A percentile compares a stretch with the other conserved stretches of the same genome.
phyloP scores from a whole-genome alignment of 129 eudicot species.

The Flaveria ramosissima region DNA sequence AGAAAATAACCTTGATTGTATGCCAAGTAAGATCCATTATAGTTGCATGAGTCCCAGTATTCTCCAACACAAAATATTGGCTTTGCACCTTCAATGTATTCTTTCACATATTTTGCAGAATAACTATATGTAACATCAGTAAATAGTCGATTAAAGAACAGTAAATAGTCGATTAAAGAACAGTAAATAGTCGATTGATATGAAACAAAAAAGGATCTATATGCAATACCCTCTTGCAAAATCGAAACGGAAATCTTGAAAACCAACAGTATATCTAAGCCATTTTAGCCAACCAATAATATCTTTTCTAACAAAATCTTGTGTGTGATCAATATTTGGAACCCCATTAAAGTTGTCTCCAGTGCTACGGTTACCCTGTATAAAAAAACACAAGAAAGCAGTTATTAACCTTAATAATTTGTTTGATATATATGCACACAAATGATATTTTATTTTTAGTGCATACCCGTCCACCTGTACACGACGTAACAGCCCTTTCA shows the following conservation, averaged over 20 bases:
- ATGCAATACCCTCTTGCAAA: conserved; percentile 70
- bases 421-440: neutral
- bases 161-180: no score
- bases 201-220: neutral
- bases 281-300: conserved; percentile 75
- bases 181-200: neutral
- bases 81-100: conserved; percentile 70
- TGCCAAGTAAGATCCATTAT: conserved; percentile 61
- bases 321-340: conserved; percentile 91
- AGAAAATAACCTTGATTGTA: conserved; percentile 60
- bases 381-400: neutral
- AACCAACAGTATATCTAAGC: conserved; percentile 68
- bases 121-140: conserved; percentile 41
- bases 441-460: conserved; percentile 7
- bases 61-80: conserved; percentile 85
- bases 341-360: conserved; percentile 84
- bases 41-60: conserved; percentile 89
- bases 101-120: conserved; percentile 80
- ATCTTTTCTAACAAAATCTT: conserved; percentile 72
- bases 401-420: neutral
- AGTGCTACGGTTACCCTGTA: conserved; percentile 77
- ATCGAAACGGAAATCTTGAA: conserved; percentile 95
- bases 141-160: conserved; percentile 15
- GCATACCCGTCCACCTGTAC: conserved; percentile 93
- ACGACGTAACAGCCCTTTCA: conserved; percentile 84